These are phyloP conservation scores for Auriscalpium vulgare DNA, from an alignment of 768 basidiomycete genomes.

Conservation along the genomic window DNA sequence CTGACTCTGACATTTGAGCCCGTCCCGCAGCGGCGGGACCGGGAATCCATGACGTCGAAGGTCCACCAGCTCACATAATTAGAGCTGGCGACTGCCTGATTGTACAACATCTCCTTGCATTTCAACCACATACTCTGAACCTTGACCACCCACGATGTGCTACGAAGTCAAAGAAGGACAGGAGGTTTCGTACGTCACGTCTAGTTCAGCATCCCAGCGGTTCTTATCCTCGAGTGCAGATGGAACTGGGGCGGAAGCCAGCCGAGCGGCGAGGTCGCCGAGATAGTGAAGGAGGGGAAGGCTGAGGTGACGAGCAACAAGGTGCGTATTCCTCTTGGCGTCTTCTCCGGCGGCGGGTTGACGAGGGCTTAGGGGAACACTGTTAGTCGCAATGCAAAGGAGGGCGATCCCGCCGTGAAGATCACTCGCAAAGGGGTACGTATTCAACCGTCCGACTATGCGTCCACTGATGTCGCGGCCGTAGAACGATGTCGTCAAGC, in stretches of 20 bases:
- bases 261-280: slow-evolving; percentile 28
- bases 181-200: slow-evolving; percentile 26
- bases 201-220: neutral
- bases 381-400: slow-evolving; percentile 33
- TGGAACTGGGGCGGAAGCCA: slow-evolving; percentile 30
- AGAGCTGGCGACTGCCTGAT: too few species aligned
- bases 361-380: slow-evolving; percentile 29
- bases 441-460: slow-evolving; percentile 2
- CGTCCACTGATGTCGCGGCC: neutral
- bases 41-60: too few species aligned
- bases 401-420: slow-evolving; percentile 42
- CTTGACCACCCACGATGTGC: slow-evolving; percentile 13
- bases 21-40: too few species aligned
- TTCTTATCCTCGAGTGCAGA: slow-evolving; percentile 10
- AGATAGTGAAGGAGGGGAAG: slow-evolving; percentile 35
- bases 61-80: too few species aligned
- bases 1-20: too few species aligned
- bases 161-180: slow-evolving; percentile 26
- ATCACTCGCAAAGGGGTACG: slow-evolving; percentile 37
- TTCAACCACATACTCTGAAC: neutral
- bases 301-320: slow-evolving; percentile 39
- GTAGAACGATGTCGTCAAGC: slow-evolving; percentile 45
- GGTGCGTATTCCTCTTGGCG: slow-evolving; percentile 15
- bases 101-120: neutral
- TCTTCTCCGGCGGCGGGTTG: neutral